A percentile compares a stretch with the other conserved stretches of the same genome.
These are phyloP conservation scores for Fragaria iinumae DNA, from an alignment of 306 rosid genomes.

Conservation along the genomic window DNA sequence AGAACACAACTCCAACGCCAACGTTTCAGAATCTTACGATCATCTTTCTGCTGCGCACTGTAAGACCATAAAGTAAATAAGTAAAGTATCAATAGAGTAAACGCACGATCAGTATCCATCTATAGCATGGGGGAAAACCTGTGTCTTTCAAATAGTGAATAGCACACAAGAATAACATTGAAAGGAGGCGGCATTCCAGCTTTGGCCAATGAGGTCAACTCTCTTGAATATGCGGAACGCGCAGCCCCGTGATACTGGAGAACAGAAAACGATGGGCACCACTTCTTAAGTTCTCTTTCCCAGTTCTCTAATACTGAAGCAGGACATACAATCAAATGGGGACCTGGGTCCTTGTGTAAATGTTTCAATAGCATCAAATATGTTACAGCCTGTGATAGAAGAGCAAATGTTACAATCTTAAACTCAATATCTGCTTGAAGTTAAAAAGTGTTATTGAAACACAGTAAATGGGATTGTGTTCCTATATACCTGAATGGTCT, in stretches of 20 bases:
- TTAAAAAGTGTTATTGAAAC: not conserved
- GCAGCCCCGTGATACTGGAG: constrained; percentile 87
- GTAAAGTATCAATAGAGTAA: constrained; percentile 19
- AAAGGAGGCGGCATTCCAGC: constrained; percentile 85
- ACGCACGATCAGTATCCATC: not conserved
- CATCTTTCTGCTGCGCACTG: constrained; percentile 97
- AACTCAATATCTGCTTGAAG: constrained; percentile 1
- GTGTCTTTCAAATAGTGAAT: constrained; percentile 96
- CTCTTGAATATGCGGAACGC: constrained; percentile 68
- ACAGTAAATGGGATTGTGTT: constrained; percentile 22
- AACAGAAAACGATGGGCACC: constrained; percentile 89
- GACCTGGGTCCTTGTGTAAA: constrained; percentile 85
- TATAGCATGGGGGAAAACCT: constrained; percentile 48
- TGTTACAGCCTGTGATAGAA: constrained; percentile 75
- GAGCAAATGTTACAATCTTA: constrained; percentile 26
- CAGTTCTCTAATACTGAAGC: constrained; percentile 99
- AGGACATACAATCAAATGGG: constrained; percentile 96
- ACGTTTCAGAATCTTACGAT: constrained; percentile 84
- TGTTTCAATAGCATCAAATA: constrained; percentile 76
- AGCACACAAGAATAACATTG: constrained; percentile 94
- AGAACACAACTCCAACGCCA: constrained; percentile 98
- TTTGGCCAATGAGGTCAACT: constrained; percentile 78
- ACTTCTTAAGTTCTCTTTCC: constrained; percentile 89
- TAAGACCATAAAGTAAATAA: constrained; percentile 35
- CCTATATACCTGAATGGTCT: constrained; percentile 76